These are phyloP conservation scores for Xerocomellus intermedius DNA, from an alignment of 768 basidiomycete species.

Conservation along the genomic window DNA sequence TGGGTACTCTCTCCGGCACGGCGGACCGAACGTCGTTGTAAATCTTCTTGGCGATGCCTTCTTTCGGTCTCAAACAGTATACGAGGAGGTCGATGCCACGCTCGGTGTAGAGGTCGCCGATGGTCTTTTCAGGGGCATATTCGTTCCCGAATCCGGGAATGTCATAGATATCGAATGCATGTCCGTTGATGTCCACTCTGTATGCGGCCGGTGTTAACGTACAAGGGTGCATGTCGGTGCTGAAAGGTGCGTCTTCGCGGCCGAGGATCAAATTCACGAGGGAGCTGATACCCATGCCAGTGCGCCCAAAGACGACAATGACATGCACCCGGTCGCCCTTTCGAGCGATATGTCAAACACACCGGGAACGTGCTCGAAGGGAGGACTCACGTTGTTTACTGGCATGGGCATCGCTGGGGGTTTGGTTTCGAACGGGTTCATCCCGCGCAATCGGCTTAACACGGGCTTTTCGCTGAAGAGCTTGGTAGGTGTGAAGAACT, in stretches of 20 bases:
- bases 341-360: background rate
- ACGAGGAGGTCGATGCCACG: slow-evolving; percentile 33
- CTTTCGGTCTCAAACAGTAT: slow-evolving; percentile 30
- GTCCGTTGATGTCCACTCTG: slow-evolving; percentile 30
- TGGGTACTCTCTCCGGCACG: slow-evolving; percentile 34
- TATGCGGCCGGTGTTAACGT: slow-evolving; percentile 24
- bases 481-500: slow-evolving; percentile 17
- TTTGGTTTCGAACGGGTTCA: slow-evolving; percentile 26
- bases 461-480: slow-evolving; percentile 26
- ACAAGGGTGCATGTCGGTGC: slow-evolving; percentile 33
- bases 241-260: slow-evolving; percentile 33
- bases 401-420: slow-evolving; percentile 26
- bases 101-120: slow-evolving; percentile 29
- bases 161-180: slow-evolving; percentile 32
- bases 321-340: slow-evolving; percentile 33
- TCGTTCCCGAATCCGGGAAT: slow-evolving; percentile 30
- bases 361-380: background rate
- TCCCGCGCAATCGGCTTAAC: slow-evolving; percentile 23
- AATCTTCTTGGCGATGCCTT: slow-evolving; percentile 28
- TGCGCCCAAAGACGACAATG: slow-evolving; percentile 33
- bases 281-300: slow-evolving; percentile 33
- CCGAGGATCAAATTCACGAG: slow-evolving; percentile 33
- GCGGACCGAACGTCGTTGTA: slow-evolving; percentile 28
- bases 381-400: slow-evolving; percentile 28
- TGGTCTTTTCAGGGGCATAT: slow-evolving; percentile 21